phyloP scores from a whole-genome alignment of 1,284 basidiomycete genomes.

The Cryptococcus sp. region DNA sequence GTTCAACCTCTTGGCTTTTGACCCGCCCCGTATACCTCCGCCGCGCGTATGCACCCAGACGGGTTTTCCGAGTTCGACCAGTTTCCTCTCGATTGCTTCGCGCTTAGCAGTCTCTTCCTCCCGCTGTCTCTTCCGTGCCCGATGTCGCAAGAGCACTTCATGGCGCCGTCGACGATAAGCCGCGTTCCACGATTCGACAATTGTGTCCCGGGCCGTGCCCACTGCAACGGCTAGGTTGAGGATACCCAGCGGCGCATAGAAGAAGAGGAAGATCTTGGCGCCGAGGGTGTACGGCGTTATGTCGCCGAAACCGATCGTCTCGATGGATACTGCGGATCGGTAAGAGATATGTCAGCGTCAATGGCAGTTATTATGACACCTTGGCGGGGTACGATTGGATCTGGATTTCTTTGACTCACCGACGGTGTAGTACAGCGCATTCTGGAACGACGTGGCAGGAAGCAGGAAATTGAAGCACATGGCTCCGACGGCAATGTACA shows the following conservation, averaged over 20 bases:
- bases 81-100: conserved; percentile 24
- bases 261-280: conserved; percentile 29
- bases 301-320: conserved; percentile 42
- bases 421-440: conserved; percentile 54
- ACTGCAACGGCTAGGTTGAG: conserved; percentile 33
- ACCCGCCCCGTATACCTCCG: conserved; percentile 15
- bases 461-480: conserved; percentile 64
- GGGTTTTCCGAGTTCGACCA: conserved; percentile 23
- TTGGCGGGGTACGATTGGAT: too few species aligned
- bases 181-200: conserved; percentile 29
- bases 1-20: conserved; percentile 23
- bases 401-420: too few species aligned
- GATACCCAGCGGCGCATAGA: conserved; percentile 45
- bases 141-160: conserved; percentile 17
- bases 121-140: conserved; percentile 19
- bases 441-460: conserved; percentile 61
- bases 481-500: conserved; percentile 71
- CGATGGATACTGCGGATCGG: conserved; percentile 21
- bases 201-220: conserved; percentile 21
- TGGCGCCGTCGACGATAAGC: conserved; percentile 25
- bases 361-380: too few species aligned
- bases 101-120: conserved; percentile 14
- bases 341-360: too few species aligned
- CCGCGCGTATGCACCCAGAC: conserved; percentile 20
- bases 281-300: conserved; percentile 30